Evolutionary conservation across 345 rosid genomes (phyloP), one percentile per base, ranked within the genome.

Genomic region (Psidium friedrichsthalianum): DNA sequence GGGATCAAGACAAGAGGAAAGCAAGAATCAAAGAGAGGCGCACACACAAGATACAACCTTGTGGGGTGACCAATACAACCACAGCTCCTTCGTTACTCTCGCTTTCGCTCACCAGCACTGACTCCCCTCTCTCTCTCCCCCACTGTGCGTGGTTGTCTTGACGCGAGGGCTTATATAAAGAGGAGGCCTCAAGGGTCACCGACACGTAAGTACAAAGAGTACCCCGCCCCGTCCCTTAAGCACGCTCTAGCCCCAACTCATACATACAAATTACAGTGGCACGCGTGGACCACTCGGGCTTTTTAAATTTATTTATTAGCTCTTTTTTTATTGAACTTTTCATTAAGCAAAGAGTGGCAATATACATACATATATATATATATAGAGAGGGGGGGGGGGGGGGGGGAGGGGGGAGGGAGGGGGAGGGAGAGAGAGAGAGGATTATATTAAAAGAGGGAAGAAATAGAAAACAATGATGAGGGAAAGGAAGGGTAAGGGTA

Each of bases 261-360:
- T 76, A 27, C 54, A 57, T 57, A 55, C 64, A 83, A 83, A 44
- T 42, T 83, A 42, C 32, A 83, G 74, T 83, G 85, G 85, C 78
- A 57, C 74, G 85, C 85, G 85, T 83, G 85, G 85, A 57, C 74
- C 85, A 83, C 85, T 83, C 57, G 25, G 25, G 6, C 24, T 8
- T 69, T 21, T 16, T 8, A 18, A 47, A 47, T 51, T 51, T 51
- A 10, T 51, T 51, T 69, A 69, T 69, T 69, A 69, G 78, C 2
- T 69, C 78, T 36, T 36, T 36, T 53, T 16, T 24, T 40, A 18
- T 20, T 69, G 24, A 16, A 53, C 20, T 14, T 61, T 29, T 15
- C 40, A 36, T 18, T 69, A 24, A 40, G 36, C 78, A 18, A 11
- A 5, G 47, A 69, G 78, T 69, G 21, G 78, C 78, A n/a, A n/a